Percentiles rank a stretch among this genome's conserved stretches.
Evolutionary conservation across 2,329 filamentous ascomycete species (phyloP).

Genomic region (Aschersonia sp.): DNA sequence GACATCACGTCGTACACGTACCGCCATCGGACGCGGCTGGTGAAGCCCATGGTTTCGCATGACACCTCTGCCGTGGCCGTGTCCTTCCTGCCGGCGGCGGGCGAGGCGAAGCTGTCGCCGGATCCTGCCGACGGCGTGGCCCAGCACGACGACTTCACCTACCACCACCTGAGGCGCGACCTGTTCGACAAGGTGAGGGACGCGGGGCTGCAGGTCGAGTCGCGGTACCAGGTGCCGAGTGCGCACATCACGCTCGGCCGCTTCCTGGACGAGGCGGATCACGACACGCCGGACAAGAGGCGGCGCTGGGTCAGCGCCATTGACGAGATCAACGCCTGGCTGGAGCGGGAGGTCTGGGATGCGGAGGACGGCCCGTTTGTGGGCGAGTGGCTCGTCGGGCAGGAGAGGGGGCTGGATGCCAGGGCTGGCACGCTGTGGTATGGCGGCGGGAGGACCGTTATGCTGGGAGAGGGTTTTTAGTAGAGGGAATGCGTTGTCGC

Average conservation of each 20-base stretch:
- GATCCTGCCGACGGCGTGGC: slow-evolving; percentile 18
- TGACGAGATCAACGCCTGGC: slow-evolving; percentile 63
- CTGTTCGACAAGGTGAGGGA: slow-evolving; percentile 47
- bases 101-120: slow-evolving; percentile 32
- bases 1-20: slow-evolving; percentile 52
- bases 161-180: slow-evolving; percentile 79
- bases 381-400: slow-evolving; percentile 76
- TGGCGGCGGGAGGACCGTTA: slow-evolving; percentile 61
- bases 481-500: not conserved
- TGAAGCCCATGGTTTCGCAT: slow-evolving; percentile 72
- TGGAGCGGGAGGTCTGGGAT: slow-evolving; percentile 58
- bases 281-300: slow-evolving; percentile 42
- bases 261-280: slow-evolving; percentile 56
- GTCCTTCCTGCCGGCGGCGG: slow-evolving; percentile 69
- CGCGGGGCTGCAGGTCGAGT: slow-evolving; percentile 55
- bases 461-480: slow-evolving; percentile 46
- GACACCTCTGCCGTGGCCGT: slow-evolving; percentile 76
- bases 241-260: slow-evolving; percentile 80
- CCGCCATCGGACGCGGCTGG: slow-evolving; percentile 54
- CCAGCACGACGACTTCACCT: slow-evolving; percentile 57
- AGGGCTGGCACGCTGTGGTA: slow-evolving; percentile 74
- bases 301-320: slow-evolving; percentile 52
- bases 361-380: slow-evolving; percentile 24
- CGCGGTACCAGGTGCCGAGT: slow-evolving; percentile 76
- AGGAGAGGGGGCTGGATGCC: slow-evolving; percentile 67